Evolutionary conservation across 1,284 basidiomycete species (phyloP), one percentile per base, ranked within the genome.

Genomic region (Ganoderma multipileum): DNA sequence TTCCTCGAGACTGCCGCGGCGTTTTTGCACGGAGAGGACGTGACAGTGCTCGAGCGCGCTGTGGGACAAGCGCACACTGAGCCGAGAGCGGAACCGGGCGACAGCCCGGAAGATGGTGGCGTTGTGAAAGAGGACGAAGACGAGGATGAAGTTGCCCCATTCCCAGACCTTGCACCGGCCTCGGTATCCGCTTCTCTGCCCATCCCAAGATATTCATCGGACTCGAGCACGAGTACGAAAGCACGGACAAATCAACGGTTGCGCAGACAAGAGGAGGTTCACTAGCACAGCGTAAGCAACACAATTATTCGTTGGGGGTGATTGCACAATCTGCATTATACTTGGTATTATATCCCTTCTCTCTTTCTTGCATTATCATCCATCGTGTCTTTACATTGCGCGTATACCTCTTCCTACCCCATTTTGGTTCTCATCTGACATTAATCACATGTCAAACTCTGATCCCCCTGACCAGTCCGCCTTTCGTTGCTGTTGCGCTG

Each of bases 1-100:
- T 99, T 95, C 81, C 81, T 95, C 73, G 97, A 99, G 83, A 95
- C 97, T 0, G 94, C 95, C 18, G 81, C 96, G 20, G 96, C 95
- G 26, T 82, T 99, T 26, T 83, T 98, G 38, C 95, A 95, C 50
- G 87, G 90, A 8, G 87, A 91, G 16, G 91, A 94, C 67, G 81
- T 83, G 68, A 83, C 86, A 16, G 82, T 83, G 68, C 71, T 74
- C 36, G 82, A 84, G 75, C 71, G 50, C 42, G 70, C 70, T 20
- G 54, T 68, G 61, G 69, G 68, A 39, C 42, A 55, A 6, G 28
- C 65, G 55, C 66, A 38, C 26, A 42, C 2, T 39, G 23, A 60
- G 58, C 38, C 23, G 12, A 23, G 58, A 39, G n/a, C 42, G 16
- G 59, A 61, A 12, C 61, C 54, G 28, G 26, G 8, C 63, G 63